Percentiles rank a stretch among this genome's conserved stretches.
These are phyloP conservation scores for Pythium volutum DNA, from an alignment of 352 stramenopile genomes.

Conservation along the genomic window DNA sequence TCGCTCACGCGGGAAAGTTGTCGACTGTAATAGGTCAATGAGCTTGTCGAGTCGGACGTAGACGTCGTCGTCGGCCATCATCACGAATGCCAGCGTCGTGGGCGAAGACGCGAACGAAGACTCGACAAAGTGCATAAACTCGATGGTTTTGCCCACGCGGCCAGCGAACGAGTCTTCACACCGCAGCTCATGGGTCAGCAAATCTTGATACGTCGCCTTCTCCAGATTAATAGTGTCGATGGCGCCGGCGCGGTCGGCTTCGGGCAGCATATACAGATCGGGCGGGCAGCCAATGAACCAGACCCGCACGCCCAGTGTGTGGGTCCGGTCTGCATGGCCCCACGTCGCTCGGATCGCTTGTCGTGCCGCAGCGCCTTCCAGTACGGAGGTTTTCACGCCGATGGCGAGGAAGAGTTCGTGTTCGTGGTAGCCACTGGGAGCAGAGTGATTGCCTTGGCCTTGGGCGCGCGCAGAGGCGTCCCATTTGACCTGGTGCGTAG, in stretches of 20 bases:
- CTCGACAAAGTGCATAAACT: slow-evolving; percentile 46
- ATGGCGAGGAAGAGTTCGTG: slow-evolving; percentile 17
- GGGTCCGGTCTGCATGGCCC: slow-evolving; percentile 11
- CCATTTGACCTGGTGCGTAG: not conserved
- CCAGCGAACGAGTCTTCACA: slow-evolving; percentile 44
- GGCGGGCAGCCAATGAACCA: slow-evolving; percentile 36
- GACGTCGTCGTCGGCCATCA: slow-evolving; percentile 61
- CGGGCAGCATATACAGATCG: not conserved
- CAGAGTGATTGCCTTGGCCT: not conserved
- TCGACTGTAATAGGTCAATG: not conserved
- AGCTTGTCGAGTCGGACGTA: slow-evolving; percentile 17
- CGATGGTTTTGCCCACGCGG: slow-evolving; percentile 44
- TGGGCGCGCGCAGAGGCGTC: not conserved
- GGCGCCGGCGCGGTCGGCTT: not conserved
- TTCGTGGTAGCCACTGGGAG: not conserved
- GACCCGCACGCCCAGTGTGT: slow-evolving; percentile 23
- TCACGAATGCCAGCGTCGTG: slow-evolving; percentile 25
- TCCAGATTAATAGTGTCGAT: slow-evolving; percentile 24
- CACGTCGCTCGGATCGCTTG: slow-evolving; percentile 30
- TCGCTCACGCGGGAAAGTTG: not conserved
- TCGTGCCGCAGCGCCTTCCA: slow-evolving; percentile 26
- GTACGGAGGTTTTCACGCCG: slow-evolving; percentile 42
- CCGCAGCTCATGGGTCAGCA: slow-evolving; percentile 46
- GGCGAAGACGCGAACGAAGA: not conserved
- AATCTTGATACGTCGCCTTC: slow-evolving; percentile 36